phyloP scores from a whole-genome alignment of 108 stramenopile species.

The Cyclostephanos tholiformis region DNA sequence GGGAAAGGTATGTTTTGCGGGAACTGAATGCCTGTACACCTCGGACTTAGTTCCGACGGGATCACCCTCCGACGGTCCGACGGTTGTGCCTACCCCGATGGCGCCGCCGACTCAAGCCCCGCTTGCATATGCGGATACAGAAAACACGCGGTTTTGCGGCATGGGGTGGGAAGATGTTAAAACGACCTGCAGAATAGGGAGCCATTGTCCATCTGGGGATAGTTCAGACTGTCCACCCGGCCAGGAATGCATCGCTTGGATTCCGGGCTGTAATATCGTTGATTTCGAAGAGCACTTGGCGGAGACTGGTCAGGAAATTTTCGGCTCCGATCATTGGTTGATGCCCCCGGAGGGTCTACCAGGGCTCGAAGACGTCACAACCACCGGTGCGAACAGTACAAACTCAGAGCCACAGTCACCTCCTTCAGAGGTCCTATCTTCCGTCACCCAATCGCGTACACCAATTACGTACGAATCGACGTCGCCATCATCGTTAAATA shows the following conservation, averaged over 20 bases:
- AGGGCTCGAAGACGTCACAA: background rate
- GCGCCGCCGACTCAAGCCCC: conserved; percentile 15
- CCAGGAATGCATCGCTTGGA: conserved; percentile 30
- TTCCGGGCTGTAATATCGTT: conserved; percentile 40
- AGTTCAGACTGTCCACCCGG: conserved; percentile 26
- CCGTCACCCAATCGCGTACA: too few species aligned
- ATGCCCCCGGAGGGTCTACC: conserved; percentile 7
- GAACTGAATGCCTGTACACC: conserved; percentile 37
- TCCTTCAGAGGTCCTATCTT: background rate
- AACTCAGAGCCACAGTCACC: background rate
- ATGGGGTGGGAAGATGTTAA: conserved; percentile 34
- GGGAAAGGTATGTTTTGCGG: conserved; percentile 39
- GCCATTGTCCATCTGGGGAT: conserved; percentile 33
- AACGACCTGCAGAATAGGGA: conserved; percentile 31
- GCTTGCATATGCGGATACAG: conserved; percentile 14
- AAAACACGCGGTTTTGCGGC: conserved; percentile 39
- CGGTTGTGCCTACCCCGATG: background rate
- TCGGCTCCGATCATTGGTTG: conserved; percentile 22
- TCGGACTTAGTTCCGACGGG: conserved; percentile 31
- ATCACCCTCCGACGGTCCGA: conserved; percentile 16
- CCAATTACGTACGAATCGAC: background rate
- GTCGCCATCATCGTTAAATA: conserved; percentile 5
- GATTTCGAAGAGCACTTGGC: conserved; percentile 31
- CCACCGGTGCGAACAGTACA: background rate
- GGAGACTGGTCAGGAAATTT: conserved; percentile 29